phyloP scores from a whole-genome alignment of 148 eudicot species.

The Nepenthes gracilis region DNA sequence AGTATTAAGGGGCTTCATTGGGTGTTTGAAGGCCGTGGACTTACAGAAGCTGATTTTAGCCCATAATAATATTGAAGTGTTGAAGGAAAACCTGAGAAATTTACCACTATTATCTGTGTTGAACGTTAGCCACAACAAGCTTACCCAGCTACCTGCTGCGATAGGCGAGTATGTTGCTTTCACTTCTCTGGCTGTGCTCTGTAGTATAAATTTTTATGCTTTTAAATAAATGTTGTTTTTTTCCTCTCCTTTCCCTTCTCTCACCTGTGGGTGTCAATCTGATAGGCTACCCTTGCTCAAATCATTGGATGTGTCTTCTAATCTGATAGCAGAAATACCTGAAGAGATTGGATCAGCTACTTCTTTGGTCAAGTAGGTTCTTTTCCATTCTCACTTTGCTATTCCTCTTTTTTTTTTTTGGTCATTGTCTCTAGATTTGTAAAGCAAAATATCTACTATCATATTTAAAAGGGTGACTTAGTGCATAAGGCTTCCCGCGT shows the following conservation, averaged over 20 bases:
- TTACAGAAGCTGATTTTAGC: constrained; percentile 94
- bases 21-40: constrained; percentile 65
- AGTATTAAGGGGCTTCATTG: neutral
- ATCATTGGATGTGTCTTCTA: constrained; percentile 72
- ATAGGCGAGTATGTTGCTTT: constrained; percentile 70
- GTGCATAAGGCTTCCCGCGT: too few relatives aligned
- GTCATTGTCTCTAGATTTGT: neutral
- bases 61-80: constrained; percentile 66
- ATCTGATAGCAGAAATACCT: constrained; percentile 43
- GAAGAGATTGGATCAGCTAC: constrained; percentile 78
- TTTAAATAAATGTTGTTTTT: constrained; percentile 4
- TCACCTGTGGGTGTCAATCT: constrained; percentile 7
- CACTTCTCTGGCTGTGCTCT: neutral
- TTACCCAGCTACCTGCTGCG: constrained; percentile 78
- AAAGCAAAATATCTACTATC: neutral
- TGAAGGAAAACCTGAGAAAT: constrained; percentile 74
- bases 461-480: too few relatives aligned
- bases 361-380: constrained; percentile 80
- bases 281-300: constrained; percentile 67
- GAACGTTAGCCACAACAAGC: constrained; percentile 90
- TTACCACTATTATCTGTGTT: constrained; percentile 55
- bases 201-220: neutral
- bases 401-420: neutral
- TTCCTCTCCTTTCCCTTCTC: constrained; percentile 3
- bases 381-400: neutral